Conservation (phyloP, 805 yeast species). For the Metschnikowia koreensis region DNA sequence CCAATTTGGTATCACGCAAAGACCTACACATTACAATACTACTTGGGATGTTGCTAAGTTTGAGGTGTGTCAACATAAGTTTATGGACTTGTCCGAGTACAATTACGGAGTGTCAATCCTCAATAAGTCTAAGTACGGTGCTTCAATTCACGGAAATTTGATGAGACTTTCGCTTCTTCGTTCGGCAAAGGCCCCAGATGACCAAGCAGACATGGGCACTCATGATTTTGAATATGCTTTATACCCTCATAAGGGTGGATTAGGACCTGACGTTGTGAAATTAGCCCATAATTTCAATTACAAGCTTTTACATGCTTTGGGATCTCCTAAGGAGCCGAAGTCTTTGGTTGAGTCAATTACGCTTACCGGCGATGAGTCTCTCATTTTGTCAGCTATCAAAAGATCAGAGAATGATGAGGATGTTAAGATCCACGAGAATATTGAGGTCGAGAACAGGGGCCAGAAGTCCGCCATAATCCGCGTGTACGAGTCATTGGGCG, state of each 20-base stretch:
- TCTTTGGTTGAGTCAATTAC: constrained; percentile 16
- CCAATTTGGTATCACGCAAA: constrained; percentile 84
- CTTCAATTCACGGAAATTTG: constrained; percentile 86
- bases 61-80: constrained; percentile 92
- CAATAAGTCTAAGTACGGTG: constrained; percentile 89
- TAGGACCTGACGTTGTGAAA: constrained; percentile 63
- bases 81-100: constrained; percentile 86
- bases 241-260: constrained; percentile 73
- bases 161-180: constrained; percentile 85
- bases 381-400: constrained; percentile 75
- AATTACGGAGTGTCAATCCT: constrained; percentile 83
- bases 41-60: constrained; percentile 96
- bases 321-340: constrained; percentile 13
- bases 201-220: constrained; percentile 87
- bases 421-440: constrained; percentile 43
- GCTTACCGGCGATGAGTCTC: constrained; percentile 52
- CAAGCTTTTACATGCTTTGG: constrained; percentile 25
- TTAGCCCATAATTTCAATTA: constrained; percentile 81
- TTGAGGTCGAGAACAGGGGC: constrained; percentile 46
- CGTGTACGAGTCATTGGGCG: constrained; percentile 87
- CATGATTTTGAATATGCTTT: constrained; percentile 83
- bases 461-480: constrained; percentile 57
- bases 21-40: constrained; percentile 95
- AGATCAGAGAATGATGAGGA: constrained; percentile 82
- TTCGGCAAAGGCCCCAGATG: constrained; percentile 94